These are phyloP conservation scores for Exophiala xenobiotica DNA, from an alignment of 2,329 filamentous ascomycete genomes.

Conservation along the genomic window DNA sequence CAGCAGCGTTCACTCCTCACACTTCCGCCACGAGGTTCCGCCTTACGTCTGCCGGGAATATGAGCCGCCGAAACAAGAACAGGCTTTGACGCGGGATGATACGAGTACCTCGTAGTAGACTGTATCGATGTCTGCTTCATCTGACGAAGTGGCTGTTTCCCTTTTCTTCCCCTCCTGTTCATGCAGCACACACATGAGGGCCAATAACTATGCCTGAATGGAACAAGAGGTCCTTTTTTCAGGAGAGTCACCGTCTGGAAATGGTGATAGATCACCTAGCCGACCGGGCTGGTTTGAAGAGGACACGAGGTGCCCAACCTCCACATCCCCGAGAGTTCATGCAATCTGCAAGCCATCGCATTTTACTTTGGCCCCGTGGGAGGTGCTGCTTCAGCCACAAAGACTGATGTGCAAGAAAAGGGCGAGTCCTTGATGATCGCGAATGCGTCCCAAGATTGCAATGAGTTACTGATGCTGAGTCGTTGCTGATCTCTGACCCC, in stretches of 20 bases:
- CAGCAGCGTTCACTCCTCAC: background rate
- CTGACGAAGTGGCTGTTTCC: background rate
- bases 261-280: background rate
- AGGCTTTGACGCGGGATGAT: conserved; percentile 5
- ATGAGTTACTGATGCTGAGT: no score
- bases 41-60: no score
- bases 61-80: background rate
- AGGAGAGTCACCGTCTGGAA: conserved; percentile 6
- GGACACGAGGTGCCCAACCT: background rate
- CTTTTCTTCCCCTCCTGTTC: conserved; percentile 17
- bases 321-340: background rate
- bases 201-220: conserved; percentile 3
- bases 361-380: background rate
- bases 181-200: conserved; percentile 13
- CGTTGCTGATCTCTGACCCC: no score
- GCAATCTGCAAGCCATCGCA: background rate
- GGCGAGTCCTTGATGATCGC: no score
- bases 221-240: conserved; percentile 5
- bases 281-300: background rate
- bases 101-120: no score
- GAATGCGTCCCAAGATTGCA: no score
- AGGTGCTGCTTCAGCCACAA: background rate
- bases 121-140: background rate
- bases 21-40: no score
- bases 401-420: no score